Evolutionary conservation across 2,329 filamentous ascomycete species (phyloP).

Genomic region (Xylaria sp.): DNA sequence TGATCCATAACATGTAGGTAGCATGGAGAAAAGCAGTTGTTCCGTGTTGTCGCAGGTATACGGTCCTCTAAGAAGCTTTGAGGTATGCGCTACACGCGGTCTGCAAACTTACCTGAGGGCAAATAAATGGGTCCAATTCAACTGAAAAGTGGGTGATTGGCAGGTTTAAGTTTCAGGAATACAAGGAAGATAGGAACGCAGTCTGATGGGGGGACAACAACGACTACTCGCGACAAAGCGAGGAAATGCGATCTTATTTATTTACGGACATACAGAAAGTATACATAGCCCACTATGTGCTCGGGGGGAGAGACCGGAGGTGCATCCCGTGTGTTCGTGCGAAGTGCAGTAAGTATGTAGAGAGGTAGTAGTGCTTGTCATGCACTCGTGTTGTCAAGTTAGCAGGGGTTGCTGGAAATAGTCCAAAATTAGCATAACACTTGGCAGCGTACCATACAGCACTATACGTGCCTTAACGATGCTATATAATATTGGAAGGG

Average conservation of each 20-base stretch:
- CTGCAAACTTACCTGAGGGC: not conserved
- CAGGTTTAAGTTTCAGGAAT: slow-evolving; percentile 14
- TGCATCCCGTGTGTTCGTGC: not conserved
- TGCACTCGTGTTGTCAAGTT: not conserved
- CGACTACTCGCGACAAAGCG: not conserved
- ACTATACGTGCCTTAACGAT: not conserved
- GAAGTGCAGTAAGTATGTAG: not conserved
- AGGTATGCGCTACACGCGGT: not conserved
- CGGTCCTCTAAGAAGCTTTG: not conserved
- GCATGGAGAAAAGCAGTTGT: too few species aligned
- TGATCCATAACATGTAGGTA: too few species aligned
- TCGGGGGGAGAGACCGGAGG: not conserved
- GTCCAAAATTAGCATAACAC: slow-evolving; percentile 26
- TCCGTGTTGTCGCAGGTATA: not conserved
- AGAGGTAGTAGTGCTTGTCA: not conserved
- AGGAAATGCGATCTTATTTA: slow-evolving; percentile 6
- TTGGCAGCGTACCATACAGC: slow-evolving; percentile 5
- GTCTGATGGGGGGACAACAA: not conserved
- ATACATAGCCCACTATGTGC: not conserved
- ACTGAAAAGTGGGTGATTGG: not conserved
- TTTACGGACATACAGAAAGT: not conserved
- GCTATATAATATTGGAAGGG: not conserved
- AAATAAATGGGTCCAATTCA: slow-evolving; percentile 1
- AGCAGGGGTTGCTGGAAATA: not conserved
- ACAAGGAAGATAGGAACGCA: slow-evolving; percentile 6